phyloP scores from a whole-genome alignment of 345 rosid species.

The Brassica rapa region DNA sequence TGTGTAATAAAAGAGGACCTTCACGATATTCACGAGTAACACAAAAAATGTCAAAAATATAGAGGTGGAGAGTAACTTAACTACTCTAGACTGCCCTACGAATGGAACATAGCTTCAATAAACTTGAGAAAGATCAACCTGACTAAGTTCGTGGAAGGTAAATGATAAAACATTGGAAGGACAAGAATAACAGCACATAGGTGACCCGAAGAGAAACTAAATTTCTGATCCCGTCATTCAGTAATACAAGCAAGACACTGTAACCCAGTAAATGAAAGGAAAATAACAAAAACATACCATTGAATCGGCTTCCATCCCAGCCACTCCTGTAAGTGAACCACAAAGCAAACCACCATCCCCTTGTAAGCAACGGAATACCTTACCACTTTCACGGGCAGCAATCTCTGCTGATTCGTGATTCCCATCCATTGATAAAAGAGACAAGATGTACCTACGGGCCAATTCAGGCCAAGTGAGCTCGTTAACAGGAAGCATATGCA shows the following conservation, averaged over 20 bases:
- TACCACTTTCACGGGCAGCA: conserved; percentile 79
- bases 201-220: conserved; percentile 3
- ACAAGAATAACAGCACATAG: conserved; percentile 13
- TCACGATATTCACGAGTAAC: conserved; percentile 1
- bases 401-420: conserved; percentile 82
- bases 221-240: conserved; percentile 11
- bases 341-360: conserved; percentile 98
- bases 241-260: conserved; percentile 13
- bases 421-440: conserved; percentile 82
- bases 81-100: conserved; percentile 4
- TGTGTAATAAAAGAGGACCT: conserved; percentile 10
- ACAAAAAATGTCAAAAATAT: conserved; percentile 6
- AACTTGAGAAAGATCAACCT: conserved; percentile 1
- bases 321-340: conserved; percentile 91
- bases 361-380: conserved; percentile 85
- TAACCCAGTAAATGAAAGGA: not conserved
- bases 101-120: conserved; percentile 17
- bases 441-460: conserved; percentile 81
- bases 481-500: conserved; percentile 80
- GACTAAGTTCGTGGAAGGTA: conserved; percentile 4
- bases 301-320: conserved; percentile 97
- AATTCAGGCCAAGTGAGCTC: conserved; percentile 95
- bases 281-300: conserved; percentile 62
- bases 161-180: conserved; percentile 10
- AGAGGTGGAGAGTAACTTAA: not conserved